phyloP scores from a whole-genome alignment of 768 basidiomycete species.

The Phlebiopsis gigantea region DNA sequence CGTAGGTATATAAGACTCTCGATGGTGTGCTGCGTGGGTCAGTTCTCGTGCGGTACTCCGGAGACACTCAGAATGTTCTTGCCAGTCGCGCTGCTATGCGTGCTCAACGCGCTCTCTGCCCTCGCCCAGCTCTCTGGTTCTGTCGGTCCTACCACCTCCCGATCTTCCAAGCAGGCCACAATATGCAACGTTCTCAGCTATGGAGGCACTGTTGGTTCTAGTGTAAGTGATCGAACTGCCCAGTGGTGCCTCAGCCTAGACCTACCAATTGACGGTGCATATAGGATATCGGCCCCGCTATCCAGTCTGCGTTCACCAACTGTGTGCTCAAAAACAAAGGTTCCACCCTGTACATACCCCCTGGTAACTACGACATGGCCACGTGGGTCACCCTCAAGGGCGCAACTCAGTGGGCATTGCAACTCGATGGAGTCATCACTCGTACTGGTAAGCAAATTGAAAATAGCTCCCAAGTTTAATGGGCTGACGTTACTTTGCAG shows the following conservation, averaged over 20 bases:
- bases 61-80: background rate
- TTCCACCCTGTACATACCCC: slow-evolving; percentile 21
- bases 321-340: slow-evolving; percentile 23
- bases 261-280: too few species aligned
- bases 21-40: background rate
- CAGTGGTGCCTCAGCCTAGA: background rate
- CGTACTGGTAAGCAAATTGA: slow-evolving; percentile 17
- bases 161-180: slow-evolving; percentile 17
- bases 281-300: slow-evolving; percentile 25
- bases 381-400: slow-evolving; percentile 27
- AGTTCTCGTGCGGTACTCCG: too few species aligned
- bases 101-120: slow-evolving; percentile 1
- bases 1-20: background rate
- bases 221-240: background rate
- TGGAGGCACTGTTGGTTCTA: slow-evolving; percentile 26
- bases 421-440: slow-evolving; percentile 27
- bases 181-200: slow-evolving; percentile 27
- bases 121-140: slow-evolving; percentile 20
- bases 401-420: slow-evolving; percentile 25
- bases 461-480: too few species aligned
- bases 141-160: slow-evolving; percentile 22
- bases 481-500: background rate
- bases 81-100: background rate
- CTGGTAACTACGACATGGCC: slow-evolving; percentile 25
- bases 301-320: slow-evolving; percentile 24